These are phyloP conservation scores for Turnera subulata DNA, from an alignment of 345 rosid genomes.

Conservation along the genomic window DNA sequence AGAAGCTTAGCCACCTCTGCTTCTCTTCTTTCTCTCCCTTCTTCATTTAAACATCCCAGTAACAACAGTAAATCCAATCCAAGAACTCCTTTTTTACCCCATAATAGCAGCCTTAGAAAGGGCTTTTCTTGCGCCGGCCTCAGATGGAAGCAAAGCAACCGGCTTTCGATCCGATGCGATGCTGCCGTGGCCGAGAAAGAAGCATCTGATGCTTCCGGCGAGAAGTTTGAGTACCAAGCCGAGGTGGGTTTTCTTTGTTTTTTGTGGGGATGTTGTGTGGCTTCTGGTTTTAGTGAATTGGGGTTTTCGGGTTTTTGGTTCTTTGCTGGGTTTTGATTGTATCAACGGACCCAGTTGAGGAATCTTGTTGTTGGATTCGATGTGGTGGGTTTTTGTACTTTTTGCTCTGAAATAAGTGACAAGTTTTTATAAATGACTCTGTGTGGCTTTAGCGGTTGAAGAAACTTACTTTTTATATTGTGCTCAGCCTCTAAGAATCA, in stretches of 20 bases:
- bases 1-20: conserved; percentile 49
- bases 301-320: too few relatives aligned
- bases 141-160: conserved; percentile 53
- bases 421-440: too few relatives aligned
- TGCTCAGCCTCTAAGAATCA: too few relatives aligned
- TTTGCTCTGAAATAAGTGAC: too few relatives aligned
- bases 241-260: conserved; percentile 58
- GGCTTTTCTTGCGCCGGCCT: conserved; percentile 47
- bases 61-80: conserved; percentile 27
- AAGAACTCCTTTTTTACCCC: conserved; percentile 46
- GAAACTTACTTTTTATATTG: too few relatives aligned
- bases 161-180: conserved; percentile 55
- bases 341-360: too few relatives aligned
- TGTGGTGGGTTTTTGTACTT: conserved; percentile 3
- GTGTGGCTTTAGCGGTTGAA: too few relatives aligned
- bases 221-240: conserved; percentile 96
- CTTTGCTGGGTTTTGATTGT: neutral
- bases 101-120: conserved; percentile 26
- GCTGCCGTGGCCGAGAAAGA: conserved; percentile 91
- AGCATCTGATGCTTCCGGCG: conserved; percentile 66
- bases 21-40: conserved; percentile 46
- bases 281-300: too few relatives aligned
- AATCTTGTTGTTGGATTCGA: too few relatives aligned
- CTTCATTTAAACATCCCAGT: conserved; percentile 28
- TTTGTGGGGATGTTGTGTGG: neutral